Percentiles rank a stretch among this genome's conserved stretches.
phyloP scores from a whole-genome alignment of 2,329 filamentous ascomycete genomes.

The Hirsutella minnesotensis region DNA sequence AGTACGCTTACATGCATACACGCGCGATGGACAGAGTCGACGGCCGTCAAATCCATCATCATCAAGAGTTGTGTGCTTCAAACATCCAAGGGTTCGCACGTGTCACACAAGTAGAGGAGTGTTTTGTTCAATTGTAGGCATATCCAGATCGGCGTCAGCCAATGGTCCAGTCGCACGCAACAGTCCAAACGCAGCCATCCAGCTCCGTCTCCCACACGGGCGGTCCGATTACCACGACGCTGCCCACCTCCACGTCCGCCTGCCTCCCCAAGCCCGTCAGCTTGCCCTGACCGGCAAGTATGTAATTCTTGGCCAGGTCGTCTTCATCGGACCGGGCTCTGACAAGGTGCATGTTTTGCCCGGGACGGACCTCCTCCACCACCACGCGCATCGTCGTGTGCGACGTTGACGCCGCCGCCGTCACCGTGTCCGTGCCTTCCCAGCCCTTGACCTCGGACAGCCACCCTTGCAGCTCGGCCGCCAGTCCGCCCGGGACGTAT shows the following conservation, averaged over 20 bases:
- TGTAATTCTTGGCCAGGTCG: conserved; percentile 10
- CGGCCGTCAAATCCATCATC: not conserved
- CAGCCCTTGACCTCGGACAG: conserved; percentile 27
- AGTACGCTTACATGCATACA: conserved; percentile 20
- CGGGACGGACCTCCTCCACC: conserved; percentile 18
- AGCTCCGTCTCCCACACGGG: conserved; percentile 26
- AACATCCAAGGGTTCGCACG: too few relatives aligned
- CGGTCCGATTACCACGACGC: conserved; percentile 19
- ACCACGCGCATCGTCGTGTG: conserved; percentile 12
- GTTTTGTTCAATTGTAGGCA: too few relatives aligned
- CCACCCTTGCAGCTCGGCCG: conserved; percentile 27
- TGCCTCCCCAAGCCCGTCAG: conserved; percentile 22
- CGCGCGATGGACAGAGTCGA: too few relatives aligned
- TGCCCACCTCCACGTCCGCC: conserved; percentile 15
- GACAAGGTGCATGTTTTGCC: conserved; percentile 23
- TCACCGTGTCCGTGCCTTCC: conserved; percentile 7
- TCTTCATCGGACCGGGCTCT: conserved; percentile 6
- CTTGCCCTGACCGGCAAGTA: conserved; percentile 25
- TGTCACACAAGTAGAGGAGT: too few relatives aligned
- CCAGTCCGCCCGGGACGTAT: conserved; percentile 25
- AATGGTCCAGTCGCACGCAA: conserved; percentile 27
- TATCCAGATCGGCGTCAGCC: too few relatives aligned
- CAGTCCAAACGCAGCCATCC: conserved; percentile 21
- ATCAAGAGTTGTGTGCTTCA: too few relatives aligned
- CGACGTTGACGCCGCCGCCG: conserved; percentile 3